A percentile compares a stretch with the other conserved stretches of the same genome.
Evolutionary conservation across 2,329 filamentous ascomycete species (phyloP).

Genomic region (Cryphonectria carpinicola): DNA sequence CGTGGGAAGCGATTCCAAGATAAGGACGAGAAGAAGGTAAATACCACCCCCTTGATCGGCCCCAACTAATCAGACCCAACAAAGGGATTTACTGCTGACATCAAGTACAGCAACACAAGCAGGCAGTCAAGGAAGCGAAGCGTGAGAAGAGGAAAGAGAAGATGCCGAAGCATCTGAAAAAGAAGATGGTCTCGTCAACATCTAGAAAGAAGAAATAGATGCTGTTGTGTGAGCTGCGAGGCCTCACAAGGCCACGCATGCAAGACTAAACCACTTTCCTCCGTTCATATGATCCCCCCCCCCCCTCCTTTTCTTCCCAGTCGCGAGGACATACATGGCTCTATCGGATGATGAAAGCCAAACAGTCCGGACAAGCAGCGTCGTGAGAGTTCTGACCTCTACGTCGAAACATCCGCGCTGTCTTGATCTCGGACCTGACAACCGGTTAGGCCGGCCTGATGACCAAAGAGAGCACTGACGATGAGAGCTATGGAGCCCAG

Average conservation of each 20-base stretch:
- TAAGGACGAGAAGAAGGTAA: conserved; percentile 82
- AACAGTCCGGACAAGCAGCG: conserved; percentile 24
- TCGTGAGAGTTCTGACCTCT: conserved; percentile 31
- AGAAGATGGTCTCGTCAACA: conserved; percentile 72
- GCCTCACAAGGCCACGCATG: neutral
- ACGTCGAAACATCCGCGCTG: conserved; percentile 46
- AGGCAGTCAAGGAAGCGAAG: conserved; percentile 92
- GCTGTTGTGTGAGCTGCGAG: neutral
- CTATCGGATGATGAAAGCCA: conserved; percentile 37
- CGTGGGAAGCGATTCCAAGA: conserved; percentile 86
- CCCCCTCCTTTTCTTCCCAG: neutral
- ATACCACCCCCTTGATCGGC: conserved; percentile 24
- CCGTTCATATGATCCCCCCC: neutral
- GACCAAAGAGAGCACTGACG: conserved; percentile 68
- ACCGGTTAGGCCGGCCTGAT: conserved; percentile 44
- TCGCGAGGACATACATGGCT: neutral
- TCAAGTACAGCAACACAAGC: conserved; percentile 67
- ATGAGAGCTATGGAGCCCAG: conserved; percentile 31
- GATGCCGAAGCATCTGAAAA: conserved; percentile 96
- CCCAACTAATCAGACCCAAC: neutral
- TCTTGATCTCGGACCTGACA: conserved; percentile 42
- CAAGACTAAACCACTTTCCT: conserved; percentile 29
- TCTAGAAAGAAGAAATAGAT: conserved; percentile 65
- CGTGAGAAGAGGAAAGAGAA: conserved; percentile 91
- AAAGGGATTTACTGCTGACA: conserved; percentile 27